Conservation (phyloP, 768 basidiomycete species). For the Melanogaster broomeanus region DNA sequence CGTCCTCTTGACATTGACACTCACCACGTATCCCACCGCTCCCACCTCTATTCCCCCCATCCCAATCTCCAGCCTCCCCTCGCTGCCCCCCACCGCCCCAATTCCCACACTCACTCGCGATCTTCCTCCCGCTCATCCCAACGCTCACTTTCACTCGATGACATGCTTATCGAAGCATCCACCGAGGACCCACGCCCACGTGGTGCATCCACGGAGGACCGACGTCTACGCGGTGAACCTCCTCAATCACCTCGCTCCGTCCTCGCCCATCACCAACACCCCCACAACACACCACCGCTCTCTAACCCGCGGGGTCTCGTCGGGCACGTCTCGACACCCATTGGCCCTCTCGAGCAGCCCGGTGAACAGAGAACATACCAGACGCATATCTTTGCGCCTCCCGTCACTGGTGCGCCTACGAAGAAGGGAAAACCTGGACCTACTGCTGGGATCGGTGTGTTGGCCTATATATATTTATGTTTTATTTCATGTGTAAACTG, state of each 20-base stretch:
- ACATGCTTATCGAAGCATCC: slow-evolving; percentile 49
- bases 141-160: slow-evolving; percentile 42
- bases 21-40: slow-evolving; percentile 24
- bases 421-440: slow-evolving; percentile 58
- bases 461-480: background rate
- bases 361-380: slow-evolving; percentile 50
- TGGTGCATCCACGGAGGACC: slow-evolving; percentile 38
- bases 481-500: background rate
- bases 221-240: slow-evolving; percentile 32
- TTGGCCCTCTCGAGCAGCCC: slow-evolving; percentile 34
- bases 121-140: slow-evolving; percentile 39
- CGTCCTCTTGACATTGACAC: slow-evolving; percentile 23
- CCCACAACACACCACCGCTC: slow-evolving; percentile 16
- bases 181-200: slow-evolving; percentile 39
- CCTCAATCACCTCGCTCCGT: slow-evolving; percentile 32
- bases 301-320: slow-evolving; percentile 24
- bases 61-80: slow-evolving; percentile 9
- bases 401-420: slow-evolving; percentile 69
- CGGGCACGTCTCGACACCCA: slow-evolving; percentile 14
- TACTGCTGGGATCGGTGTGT: slow-evolving; percentile 25
- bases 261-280: slow-evolving; percentile 34
- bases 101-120: slow-evolving; percentile 19
- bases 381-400: slow-evolving; percentile 72
- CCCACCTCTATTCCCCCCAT: slow-evolving; percentile 23
- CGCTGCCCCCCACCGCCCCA: slow-evolving; percentile 12